Evolutionary conservation across 2,329 filamentous ascomycete genomes (phyloP), one percentile per base, ranked within the genome.

Genomic region (Tothia fuscella): DNA sequence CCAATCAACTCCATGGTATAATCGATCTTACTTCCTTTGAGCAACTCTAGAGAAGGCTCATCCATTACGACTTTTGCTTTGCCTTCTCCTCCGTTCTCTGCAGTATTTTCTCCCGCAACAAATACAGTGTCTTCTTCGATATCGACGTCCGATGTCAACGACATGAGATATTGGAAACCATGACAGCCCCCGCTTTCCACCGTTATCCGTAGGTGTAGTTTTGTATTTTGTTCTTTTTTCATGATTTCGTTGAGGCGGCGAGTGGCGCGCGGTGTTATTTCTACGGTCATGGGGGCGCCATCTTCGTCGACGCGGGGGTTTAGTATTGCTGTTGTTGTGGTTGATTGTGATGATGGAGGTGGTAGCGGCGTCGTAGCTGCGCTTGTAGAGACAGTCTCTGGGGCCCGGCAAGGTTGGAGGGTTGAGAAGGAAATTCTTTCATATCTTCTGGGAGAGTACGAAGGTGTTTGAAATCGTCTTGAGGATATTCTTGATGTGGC

Each of bases 91-190:
- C 34, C 13, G 16, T 12, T 47, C 33, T 9, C 29, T 13, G 22
- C 41, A 17, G 29, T 19, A 26, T 32, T 21, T 19, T 36, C 33
- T 12, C 21, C 36, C 10, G 29, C 39, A 3, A 44, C 39, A 29
- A 96, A 94, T 19, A 96, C 70, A 0, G 82, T 91, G 56, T 98
- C 91, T 53, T 96, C 91, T 46, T 87, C 79, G 7, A 58, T 53
- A 16, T 50, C 47, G 13, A 63, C 63, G 9, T 59, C 59, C 14
- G 65, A 76, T 2, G 85, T 80, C 3, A 96, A 71, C 13, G 80
- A 84, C 84, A 98, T 94, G 35, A 93, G 67, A 57, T 98, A 98
- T 59, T 98, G 91, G 61, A 98, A 98, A 38, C 91, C 91, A 62
- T 98, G 91, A 60, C 91, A 98, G 43, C 91, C 91, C 48, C 91